Conservation (phyloP, 306 rosid genomes). For the Canavalia ensiformis region DNA sequence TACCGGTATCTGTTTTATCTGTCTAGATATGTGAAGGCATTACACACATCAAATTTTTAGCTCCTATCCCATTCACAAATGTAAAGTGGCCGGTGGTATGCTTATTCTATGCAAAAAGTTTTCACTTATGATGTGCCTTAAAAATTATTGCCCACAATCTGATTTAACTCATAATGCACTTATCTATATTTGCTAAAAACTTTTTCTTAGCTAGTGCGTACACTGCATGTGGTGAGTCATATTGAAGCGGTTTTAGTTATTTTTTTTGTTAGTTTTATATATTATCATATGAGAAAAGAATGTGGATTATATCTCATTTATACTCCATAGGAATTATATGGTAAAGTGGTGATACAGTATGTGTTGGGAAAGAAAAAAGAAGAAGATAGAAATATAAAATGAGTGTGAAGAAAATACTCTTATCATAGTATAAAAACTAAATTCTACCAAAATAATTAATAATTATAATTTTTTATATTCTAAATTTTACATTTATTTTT, state of each 20-base stretch:
- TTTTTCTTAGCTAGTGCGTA: background rate
- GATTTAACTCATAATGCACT: background rate
- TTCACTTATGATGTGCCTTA: background rate
- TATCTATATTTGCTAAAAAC: background rate
- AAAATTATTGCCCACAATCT: background rate
- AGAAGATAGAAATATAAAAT: too few species aligned
- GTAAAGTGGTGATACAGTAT: too few species aligned
- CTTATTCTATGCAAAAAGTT: background rate
- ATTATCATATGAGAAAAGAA: background rate
- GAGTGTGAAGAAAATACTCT: too few species aligned
- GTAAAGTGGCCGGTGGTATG: background rate
- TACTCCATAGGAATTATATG: too few species aligned
- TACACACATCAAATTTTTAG: background rate
- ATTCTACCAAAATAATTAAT: too few species aligned
- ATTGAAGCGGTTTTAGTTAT: background rate
- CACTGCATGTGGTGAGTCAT: background rate
- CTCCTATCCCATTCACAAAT: background rate
- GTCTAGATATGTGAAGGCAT: background rate
- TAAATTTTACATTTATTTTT: too few species aligned
- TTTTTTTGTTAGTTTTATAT: background rate
- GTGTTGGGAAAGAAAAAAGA: too few species aligned
- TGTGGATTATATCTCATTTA: too few species aligned
- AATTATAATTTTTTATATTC: too few species aligned
- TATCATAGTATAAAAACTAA: too few species aligned
- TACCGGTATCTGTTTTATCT: constrained; percentile 1